Percentiles rank a stretch among this genome's conserved stretches.
Evolutionary conservation across 2,329 filamentous ascomycete species (phyloP).

Genomic region (Curvularia sp.): DNA sequence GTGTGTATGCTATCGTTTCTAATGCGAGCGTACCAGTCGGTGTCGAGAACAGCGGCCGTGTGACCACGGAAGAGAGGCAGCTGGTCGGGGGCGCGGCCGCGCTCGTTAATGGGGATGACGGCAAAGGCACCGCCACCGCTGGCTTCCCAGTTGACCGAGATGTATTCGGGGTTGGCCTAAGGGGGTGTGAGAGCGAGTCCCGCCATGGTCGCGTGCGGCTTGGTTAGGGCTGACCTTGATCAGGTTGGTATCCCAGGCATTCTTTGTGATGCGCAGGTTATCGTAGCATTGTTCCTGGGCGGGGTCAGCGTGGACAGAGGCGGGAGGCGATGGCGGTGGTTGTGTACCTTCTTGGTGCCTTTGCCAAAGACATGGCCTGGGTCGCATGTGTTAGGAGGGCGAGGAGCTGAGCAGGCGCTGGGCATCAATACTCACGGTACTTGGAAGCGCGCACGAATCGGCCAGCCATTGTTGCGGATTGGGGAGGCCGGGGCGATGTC

Average conservation of each 20-base stretch:
- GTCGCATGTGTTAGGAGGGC: conserved; percentile 23
- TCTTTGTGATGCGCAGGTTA: conserved; percentile 94
- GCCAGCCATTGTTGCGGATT: conserved; percentile 63
- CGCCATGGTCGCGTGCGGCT: conserved; percentile 36
- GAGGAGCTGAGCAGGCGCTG: conserved; percentile 36
- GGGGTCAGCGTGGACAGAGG: conserved; percentile 20
- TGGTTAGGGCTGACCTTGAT: conserved; percentile 74
- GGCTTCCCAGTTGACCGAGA: conserved; percentile 98
- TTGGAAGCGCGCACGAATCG: conserved; percentile 77
- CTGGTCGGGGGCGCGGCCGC: conserved; percentile 87
- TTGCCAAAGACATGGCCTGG: conserved; percentile 98
- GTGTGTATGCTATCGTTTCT: neutral
- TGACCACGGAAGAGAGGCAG: conserved; percentile 96
- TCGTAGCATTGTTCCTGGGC: conserved; percentile 91
- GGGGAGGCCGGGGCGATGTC: conserved; percentile 9
- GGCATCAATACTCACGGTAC: conserved; percentile 62
- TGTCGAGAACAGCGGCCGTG: conserved; percentile 93
- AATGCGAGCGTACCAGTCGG: conserved; percentile 74
- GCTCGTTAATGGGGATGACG: conserved; percentile 89
- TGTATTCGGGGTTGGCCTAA: conserved; percentile 91
- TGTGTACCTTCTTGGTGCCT: conserved; percentile 77
- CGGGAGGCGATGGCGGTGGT: neutral
- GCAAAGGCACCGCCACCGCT: conserved; percentile 96
- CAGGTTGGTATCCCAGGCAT: conserved; percentile 99
- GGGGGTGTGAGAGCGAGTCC: conserved; percentile 37